These are phyloP conservation scores for Stachybotrys chartarum DNA, from an alignment of 2,329 filamentous ascomycete genomes.

Conservation along the genomic window DNA sequence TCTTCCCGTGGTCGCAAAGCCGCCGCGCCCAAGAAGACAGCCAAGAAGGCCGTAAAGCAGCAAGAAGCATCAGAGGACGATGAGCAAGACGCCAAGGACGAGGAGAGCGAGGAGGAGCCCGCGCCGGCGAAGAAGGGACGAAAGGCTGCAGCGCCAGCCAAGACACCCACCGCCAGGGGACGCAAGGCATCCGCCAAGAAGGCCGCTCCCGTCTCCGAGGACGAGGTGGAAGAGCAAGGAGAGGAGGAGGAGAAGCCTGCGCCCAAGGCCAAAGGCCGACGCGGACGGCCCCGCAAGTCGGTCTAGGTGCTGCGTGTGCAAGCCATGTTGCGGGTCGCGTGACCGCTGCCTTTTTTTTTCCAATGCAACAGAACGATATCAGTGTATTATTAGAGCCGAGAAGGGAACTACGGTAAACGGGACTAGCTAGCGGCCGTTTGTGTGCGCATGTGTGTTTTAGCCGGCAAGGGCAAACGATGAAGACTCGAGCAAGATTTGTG, in stretches of 20 bases:
- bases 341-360: constrained; percentile 14
- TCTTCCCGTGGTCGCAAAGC: constrained; percentile 12
- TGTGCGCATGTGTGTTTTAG: background rate
- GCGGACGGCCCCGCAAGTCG: constrained; percentile 12
- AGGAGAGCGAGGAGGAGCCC: constrained; percentile 9
- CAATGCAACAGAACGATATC: background rate
- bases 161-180: constrained; percentile 5
- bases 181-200: constrained; percentile 7
- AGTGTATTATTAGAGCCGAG: background rate
- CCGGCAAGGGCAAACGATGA: background rate
- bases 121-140: constrained; percentile 5
- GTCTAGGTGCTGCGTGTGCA: background rate
- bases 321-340: constrained; percentile 22
- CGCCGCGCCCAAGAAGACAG: constrained; percentile 1
- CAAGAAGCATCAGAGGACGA: constrained; percentile 2
- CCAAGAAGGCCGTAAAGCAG: constrained; percentile 4
- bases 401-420: background rate
- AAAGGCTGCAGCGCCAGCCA: constrained; percentile 2
- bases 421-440: background rate
- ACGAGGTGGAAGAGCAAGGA: constrained; percentile 5
- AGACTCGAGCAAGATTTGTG: too few species aligned
- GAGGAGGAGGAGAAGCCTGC: constrained; percentile 22
- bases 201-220: constrained; percentile 4
- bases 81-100: constrained; percentile 15
- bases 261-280: constrained; percentile 18